Conservation (phyloP, 768 basidiomycete genomes). For the Pleurotus ostreatus region DNA sequence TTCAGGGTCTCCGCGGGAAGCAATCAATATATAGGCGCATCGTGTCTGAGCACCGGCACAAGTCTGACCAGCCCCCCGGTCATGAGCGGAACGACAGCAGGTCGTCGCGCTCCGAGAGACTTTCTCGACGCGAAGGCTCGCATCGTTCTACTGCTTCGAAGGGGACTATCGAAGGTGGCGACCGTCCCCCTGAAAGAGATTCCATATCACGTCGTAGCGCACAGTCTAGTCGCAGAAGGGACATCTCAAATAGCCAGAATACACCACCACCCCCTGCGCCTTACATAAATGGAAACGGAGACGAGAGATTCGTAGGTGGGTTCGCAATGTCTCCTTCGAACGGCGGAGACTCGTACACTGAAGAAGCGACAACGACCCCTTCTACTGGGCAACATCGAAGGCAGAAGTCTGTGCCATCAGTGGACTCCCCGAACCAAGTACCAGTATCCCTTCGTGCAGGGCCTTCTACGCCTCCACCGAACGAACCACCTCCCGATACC, state of each 20-base stretch:
- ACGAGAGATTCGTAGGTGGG: slow-evolving; percentile 49
- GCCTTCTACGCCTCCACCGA: slow-evolving; percentile 14
- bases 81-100: slow-evolving; percentile 58
- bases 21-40: slow-evolving; percentile 84
- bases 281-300: slow-evolving; percentile 25
- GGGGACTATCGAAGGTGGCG: slow-evolving; percentile 30
- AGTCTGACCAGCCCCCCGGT: slow-evolving; percentile 38
- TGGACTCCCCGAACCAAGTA: slow-evolving; percentile 11
- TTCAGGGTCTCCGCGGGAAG: slow-evolving; percentile 90
- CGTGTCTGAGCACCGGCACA: slow-evolving; percentile 56
- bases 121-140: slow-evolving; percentile 36
- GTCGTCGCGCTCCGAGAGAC: slow-evolving; percentile 44
- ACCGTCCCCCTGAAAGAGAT: slow-evolving; percentile 32
- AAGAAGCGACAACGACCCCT: slow-evolving; percentile 10
- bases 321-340: slow-evolving; percentile 28
- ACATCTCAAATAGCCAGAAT: slow-evolving; percentile 9
- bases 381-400: slow-evolving; percentile 15
- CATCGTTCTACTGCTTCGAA: slow-evolving; percentile 50
- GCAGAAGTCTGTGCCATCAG: slow-evolving; percentile 11
- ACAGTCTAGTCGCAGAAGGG: slow-evolving; percentile 35
- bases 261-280: background rate
- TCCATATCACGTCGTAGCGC: slow-evolving; percentile 32
- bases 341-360: slow-evolving; percentile 10
- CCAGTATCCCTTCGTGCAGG: slow-evolving; percentile 16
- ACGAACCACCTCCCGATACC: slow-evolving; percentile 4